phyloP scores from a whole-genome alignment of 202 grass and related monocot genomes.

The Cymbopogon flexuosus region DNA sequence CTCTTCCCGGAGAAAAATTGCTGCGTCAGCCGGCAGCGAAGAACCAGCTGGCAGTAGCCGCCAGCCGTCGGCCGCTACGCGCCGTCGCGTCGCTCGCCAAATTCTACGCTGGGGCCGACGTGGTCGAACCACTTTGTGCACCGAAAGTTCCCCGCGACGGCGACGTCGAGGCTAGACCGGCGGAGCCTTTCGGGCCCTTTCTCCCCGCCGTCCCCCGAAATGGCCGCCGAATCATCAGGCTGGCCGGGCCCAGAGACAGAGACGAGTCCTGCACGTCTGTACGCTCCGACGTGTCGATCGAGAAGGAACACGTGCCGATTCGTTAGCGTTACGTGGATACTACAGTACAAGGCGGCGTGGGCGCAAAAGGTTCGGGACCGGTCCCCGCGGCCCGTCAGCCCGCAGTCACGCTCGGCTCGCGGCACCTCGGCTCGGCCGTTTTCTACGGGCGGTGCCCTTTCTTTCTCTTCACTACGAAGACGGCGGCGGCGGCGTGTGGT shows the following conservation, averaged over 20 bases:
- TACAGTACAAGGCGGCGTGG: neutral
- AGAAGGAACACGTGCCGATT: no score
- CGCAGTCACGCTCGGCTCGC: neutral
- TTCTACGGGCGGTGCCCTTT: slow-evolving; percentile 22
- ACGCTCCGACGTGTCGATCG: no score
- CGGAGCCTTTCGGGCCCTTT: neutral
- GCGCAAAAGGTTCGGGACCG: neutral
- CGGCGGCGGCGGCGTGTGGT: neutral
- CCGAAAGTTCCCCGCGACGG: slow-evolving; percentile 30
- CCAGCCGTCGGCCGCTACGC: neutral
- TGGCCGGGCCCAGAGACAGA: neutral
- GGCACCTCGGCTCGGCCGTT: slow-evolving; percentile 6
- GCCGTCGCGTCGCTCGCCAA: neutral
- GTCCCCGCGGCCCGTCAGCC: neutral
- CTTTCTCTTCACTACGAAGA: neutral
- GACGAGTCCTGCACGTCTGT: no score
- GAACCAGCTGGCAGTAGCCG: no score
- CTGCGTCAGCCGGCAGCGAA: neutral
- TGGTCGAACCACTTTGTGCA: slow-evolving; percentile 23
- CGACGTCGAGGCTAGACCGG: neutral
- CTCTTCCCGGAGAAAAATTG: neutral
- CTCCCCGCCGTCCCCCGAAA: no score
- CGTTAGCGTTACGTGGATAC: neutral
- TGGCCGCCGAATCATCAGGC: neutral
- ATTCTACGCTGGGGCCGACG: slow-evolving; percentile 31